Evolutionary conservation across 2,329 filamentous ascomycete genomes (phyloP).

Genomic region (Cyanodermella asteris): DNA sequence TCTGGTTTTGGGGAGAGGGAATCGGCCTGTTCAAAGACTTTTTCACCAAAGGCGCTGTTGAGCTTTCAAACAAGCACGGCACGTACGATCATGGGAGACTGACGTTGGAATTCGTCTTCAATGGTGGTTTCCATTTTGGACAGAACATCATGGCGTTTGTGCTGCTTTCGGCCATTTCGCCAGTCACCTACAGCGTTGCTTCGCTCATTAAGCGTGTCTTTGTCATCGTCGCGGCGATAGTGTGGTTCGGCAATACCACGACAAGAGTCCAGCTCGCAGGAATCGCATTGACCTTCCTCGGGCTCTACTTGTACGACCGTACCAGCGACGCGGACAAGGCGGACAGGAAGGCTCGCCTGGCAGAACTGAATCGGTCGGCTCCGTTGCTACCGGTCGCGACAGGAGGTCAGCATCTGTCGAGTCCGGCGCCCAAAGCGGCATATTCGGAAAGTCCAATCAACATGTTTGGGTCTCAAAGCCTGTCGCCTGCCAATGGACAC

Average conservation of each 20-base stretch:
- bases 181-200: slow-evolving; percentile 91
- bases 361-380: slow-evolving; percentile 38
- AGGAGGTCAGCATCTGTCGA: slow-evolving; percentile 1
- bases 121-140: slow-evolving; percentile 86
- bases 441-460: slow-evolving; percentile 5
- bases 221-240: slow-evolving; percentile 79
- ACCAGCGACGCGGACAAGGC: slow-evolving; percentile 74
- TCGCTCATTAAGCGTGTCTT: slow-evolving; percentile 94
- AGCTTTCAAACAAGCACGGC: slow-evolving; percentile 54
- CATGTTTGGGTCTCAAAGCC: slow-evolving; percentile 9
- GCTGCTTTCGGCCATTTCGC: slow-evolving; percentile 76
- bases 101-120: slow-evolving; percentile 78
- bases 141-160: slow-evolving; percentile 93
- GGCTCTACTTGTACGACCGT: slow-evolving; percentile 86
- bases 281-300: slow-evolving; percentile 73
- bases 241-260: slow-evolving; percentile 89
- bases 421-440: slow-evolving; percentile 1
- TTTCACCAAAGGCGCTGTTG: slow-evolving; percentile 57
- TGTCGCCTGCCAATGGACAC: slow-evolving; percentile 13
- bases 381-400: slow-evolving; percentile 41
- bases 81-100: slow-evolving; percentile 41
- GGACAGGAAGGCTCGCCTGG: slow-evolving; percentile 48
- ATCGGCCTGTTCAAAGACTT: slow-evolving; percentile 57
- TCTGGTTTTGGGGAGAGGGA: slow-evolving; percentile 88
- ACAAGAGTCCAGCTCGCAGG: slow-evolving; percentile 64